These are phyloP conservation scores for Mycena alexandri DNA, from an alignment of 768 basidiomycete genomes.

Conservation along the genomic window DNA sequence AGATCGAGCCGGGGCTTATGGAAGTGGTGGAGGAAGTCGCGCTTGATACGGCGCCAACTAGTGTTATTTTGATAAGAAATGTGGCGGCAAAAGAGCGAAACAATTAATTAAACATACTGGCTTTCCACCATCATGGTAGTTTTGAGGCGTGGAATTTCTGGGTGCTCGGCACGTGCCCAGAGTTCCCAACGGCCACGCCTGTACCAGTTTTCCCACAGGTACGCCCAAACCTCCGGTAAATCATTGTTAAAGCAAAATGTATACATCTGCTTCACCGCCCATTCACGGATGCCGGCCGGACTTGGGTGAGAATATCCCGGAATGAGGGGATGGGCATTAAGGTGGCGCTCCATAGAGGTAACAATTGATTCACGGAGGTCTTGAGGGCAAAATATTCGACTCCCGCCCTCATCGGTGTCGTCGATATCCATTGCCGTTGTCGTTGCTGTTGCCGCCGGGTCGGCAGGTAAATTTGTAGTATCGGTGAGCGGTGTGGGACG, in stretches of 20 bases:
- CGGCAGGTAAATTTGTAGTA: slow-evolving; percentile 9
- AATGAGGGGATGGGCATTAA: slow-evolving; percentile 42
- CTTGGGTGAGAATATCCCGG: slow-evolving; percentile 40
- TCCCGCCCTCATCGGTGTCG: slow-evolving; percentile 23
- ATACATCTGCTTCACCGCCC: slow-evolving; percentile 44
- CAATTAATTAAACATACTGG: slow-evolving; percentile 37
- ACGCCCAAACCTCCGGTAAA: slow-evolving; percentile 42
- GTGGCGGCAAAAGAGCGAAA: slow-evolving; percentile 15
- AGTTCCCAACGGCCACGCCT: slow-evolving; percentile 43
- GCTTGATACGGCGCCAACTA: slow-evolving; percentile 49
- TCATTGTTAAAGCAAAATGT: slow-evolving; percentile 38
- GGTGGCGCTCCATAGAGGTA: slow-evolving; percentile 38
- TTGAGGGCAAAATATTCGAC: slow-evolving; percentile 39
- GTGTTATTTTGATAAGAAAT: too few species aligned
- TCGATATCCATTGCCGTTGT: not conserved
- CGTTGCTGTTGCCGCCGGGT: too few species aligned
- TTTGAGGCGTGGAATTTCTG: slow-evolving; percentile 40
- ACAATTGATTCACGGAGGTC: slow-evolving; percentile 33
- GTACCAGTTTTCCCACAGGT: slow-evolving; percentile 41
- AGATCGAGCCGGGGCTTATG: slow-evolving; percentile 30
- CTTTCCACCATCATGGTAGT: slow-evolving; percentile 47
- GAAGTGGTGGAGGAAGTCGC: slow-evolving; percentile 43
- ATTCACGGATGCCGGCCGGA: slow-evolving; percentile 37
- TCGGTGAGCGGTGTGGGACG: not conserved
- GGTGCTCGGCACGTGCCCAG: slow-evolving; percentile 40